Base-by-base conservation (phyloP, 441 rosid species). In the Macaranga tanarius region DNA sequence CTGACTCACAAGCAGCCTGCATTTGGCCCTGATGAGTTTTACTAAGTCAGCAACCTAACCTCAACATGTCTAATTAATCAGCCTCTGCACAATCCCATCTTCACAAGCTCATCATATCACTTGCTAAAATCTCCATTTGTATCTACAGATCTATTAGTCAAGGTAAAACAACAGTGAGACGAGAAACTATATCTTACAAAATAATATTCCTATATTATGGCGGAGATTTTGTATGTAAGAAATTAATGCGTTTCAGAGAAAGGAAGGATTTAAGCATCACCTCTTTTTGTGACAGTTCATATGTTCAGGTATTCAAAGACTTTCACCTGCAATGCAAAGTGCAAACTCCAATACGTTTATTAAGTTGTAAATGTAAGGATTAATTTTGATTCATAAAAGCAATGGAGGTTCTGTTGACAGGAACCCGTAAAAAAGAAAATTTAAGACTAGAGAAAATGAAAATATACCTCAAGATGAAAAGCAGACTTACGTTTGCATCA, bases 381-480 rank as follows among this genome's bases (percentile, higher is more conserved):
- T n/a, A n/a, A n/a, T n/a, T n/a, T 61, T 62, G 19, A 62, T 17
- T 20, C 38, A 31, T 68, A 23, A 23, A 68, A 38, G 12, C 38
- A 2, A 23, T 10, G n/a, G 52, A 34, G 28, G 28, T 52, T 67
- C 51, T 17, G 52, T 63, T 47, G 22, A 44, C 26, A 63, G 16
- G 26, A 48, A 51, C 25, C 13, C 10, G 16, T 51, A n/a, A 28
- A 51, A 17, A 1, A 5, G 47, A 26, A 6, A 28, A 52, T 4
- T 3, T 11, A 34, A 34, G 26, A 51, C 54, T 45, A n/a, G 22
- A 22, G 54, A 70, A 45, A 45, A 57, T 45, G 10, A 51, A 31
- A 10, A 28, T 19, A 12, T 60, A 62, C 69, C 78, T 71, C 25
- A 9, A 42, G n/a, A 56, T 57, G 64, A 38, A 58, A 64, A 55